Conservation (phyloP, 306 rosid species). For the Glycine tomentella region DNA sequence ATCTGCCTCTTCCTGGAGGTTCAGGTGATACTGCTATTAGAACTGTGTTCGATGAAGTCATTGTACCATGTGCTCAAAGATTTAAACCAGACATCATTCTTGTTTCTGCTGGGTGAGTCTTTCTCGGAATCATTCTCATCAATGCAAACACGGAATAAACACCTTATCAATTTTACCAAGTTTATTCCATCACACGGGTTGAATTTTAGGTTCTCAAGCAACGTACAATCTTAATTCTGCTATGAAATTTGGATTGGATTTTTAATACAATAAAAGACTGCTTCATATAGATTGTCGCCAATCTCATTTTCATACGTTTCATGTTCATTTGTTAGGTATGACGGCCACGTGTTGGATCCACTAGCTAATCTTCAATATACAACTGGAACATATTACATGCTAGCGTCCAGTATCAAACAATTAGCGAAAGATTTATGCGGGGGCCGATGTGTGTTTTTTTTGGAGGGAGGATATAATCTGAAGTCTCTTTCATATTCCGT, state of each 20-base stretch:
- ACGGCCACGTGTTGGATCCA: constrained; percentile 92
- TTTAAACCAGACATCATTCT: constrained; percentile 93
- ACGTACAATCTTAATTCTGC: constrained; percentile 26
- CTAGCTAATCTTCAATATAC: constrained; percentile 83
- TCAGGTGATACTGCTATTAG: constrained; percentile 85
- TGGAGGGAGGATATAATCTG: constrained; percentile 96
- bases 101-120: constrained; percentile 96
- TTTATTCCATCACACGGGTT: constrained; percentile 10
- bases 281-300: constrained; percentile 12
- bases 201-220: constrained; percentile 10
- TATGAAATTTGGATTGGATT: constrained; percentile 27
- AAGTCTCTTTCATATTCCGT: constrained; percentile 76
- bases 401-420: constrained; percentile 77
- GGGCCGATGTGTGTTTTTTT: constrained; percentile 79
- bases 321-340: constrained; percentile 62
- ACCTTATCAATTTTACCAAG: background rate
- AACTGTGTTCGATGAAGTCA: constrained; percentile 81
- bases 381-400: constrained; percentile 90
- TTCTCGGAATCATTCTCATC: constrained; percentile 31
- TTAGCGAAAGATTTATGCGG: constrained; percentile 79
- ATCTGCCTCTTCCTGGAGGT: constrained; percentile 96
- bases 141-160: constrained; percentile 31
- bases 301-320: background rate
- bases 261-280: constrained; percentile 2
- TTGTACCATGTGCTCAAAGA: constrained; percentile 87